phyloP scores from a whole-genome alignment of 2,329 filamentous ascomycete genomes.

The Hymenoscyphus fructigenus region DNA sequence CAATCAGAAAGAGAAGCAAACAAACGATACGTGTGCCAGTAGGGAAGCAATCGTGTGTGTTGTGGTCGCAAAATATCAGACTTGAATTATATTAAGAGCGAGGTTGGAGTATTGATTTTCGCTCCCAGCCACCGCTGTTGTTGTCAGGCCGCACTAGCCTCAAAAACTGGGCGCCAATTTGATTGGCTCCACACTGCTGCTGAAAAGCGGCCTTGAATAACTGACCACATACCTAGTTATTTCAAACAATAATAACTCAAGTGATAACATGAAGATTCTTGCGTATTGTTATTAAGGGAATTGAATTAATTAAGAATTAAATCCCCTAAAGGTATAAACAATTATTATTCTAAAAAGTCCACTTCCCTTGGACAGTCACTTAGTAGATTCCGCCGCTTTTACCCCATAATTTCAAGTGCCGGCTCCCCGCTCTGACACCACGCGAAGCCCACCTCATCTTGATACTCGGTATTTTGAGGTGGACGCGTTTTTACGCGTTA shows the following conservation, averaged over 20 bases:
- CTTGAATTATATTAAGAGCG: not conserved
- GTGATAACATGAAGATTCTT: not conserved
- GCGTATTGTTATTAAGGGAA: not conserved
- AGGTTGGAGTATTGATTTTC: conserved; percentile 4
- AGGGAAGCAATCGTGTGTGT: conserved; percentile 2
- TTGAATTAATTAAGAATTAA: too few relatives aligned
- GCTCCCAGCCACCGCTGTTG: conserved; percentile 6
- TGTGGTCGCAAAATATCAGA: not conserved
- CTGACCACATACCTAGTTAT: not conserved
- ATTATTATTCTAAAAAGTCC: not conserved
- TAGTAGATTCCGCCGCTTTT: not conserved
- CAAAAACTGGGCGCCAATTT: not conserved
- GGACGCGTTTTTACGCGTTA: conserved; percentile 26
- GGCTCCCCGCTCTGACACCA: conserved; percentile 3
- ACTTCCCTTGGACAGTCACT: not conserved
- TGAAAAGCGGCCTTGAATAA: not conserved
- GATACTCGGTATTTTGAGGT: not conserved
- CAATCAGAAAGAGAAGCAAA: not conserved
- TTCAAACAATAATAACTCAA: not conserved
- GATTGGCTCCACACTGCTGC: not conserved
- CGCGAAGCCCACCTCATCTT: not conserved
- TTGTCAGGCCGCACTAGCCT: not conserved
- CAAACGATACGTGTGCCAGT: conserved; percentile 6
- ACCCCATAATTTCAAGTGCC: not conserved
- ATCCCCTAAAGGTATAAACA: too few relatives aligned